Evolutionary conservation across 2,329 filamentous ascomycete genomes (phyloP), one percentile per base, ranked within the genome.

Genomic region (Phyllosticta citriasiana): DNA sequence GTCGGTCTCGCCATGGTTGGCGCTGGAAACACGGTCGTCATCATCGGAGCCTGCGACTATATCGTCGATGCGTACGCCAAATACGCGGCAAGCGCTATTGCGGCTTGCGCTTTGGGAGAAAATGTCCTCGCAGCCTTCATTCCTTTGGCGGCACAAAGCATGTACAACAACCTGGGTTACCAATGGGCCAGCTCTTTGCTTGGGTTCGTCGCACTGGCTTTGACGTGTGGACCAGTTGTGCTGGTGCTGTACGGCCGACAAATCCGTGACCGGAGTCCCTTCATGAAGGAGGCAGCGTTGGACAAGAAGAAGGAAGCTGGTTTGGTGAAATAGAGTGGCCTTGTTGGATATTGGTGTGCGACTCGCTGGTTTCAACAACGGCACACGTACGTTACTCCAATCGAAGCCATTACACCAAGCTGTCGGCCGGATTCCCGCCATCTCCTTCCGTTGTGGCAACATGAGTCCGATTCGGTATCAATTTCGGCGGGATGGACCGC

Each of bases 71-170:
- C 77, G 2, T 82, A 82, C 63, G 73, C 74, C 2, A 76, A 75
- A 57, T 81, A 80, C 63, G 78, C 79, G 3, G 79, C 74, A 0
- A 80, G 76, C 40, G 78, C 79, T 0, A 73, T 81, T 26, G 79
- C 77, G 3, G 79, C 77, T 0, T 74, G 80, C 2, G 78, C 75
- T 0, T 74, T 80, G 51, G 73, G 77, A 3, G 80, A 82, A 67
- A 81, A 82, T 60, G 64, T 76, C 3, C 74, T 79, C 52, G 76
- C 78, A 1, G 79, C 74, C 0, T 77, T 80, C 53, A 65, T 82
- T 60, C 79, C 79, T 0, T 65, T 82, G 24, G 77, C 78, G 0
- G 74, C 77, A 19, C 71, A 75, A 62, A 73, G 68, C 52, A 78
- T 81, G 77, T 82, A 82, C 64, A 71, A 71, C 1, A 73, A 72